These are phyloP conservation scores for Straminergon stramineum DNA, from an alignment of 225 moss, liverwort and hornwort genomes.

Conservation along the genomic window DNA sequence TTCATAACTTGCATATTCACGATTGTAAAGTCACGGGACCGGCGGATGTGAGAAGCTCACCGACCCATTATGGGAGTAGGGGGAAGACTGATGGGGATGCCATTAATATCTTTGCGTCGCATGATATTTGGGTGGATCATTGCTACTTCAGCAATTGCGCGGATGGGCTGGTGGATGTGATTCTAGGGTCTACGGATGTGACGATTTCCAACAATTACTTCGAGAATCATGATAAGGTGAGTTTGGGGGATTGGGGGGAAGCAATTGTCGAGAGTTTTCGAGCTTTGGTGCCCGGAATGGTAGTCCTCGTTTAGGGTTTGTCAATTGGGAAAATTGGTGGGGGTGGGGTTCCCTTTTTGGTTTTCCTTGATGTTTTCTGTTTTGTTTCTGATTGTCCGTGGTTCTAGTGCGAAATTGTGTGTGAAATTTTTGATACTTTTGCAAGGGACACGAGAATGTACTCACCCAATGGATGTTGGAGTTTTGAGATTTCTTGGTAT, in stretches of 20 bases:
- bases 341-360: background rate
- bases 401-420: background rate
- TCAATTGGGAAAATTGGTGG: background rate
- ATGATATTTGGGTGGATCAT: conserved; percentile 48
- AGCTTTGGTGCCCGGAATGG: background rate
- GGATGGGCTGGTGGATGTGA: conserved; percentile 45
- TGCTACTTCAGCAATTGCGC: conserved; percentile 28
- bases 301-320: background rate
- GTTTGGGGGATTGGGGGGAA: background rate
- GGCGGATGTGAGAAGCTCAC: conserved; percentile 35
- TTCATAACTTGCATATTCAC: conserved; percentile 34
- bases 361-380: background rate
- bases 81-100: conserved; percentile 35
- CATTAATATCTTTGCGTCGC: conserved; percentile 35
- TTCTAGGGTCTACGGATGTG: conserved; percentile 36
- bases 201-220: conserved; percentile 51
- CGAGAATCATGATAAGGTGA: conserved; percentile 49
- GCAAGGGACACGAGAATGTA: too few relatives aligned
- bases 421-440: background rate
- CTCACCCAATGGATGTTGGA: background rate
- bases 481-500: background rate
- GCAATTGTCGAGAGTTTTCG: background rate
- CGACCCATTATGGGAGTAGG: conserved; percentile 23
- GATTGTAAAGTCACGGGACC: conserved; percentile 43
- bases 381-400: too few relatives aligned